Evolutionary conservation across 177 flowering plant species (phyloP), one percentile per base, ranked within the genome.

Genomic region (Tripterygium wilfordii): DNA sequence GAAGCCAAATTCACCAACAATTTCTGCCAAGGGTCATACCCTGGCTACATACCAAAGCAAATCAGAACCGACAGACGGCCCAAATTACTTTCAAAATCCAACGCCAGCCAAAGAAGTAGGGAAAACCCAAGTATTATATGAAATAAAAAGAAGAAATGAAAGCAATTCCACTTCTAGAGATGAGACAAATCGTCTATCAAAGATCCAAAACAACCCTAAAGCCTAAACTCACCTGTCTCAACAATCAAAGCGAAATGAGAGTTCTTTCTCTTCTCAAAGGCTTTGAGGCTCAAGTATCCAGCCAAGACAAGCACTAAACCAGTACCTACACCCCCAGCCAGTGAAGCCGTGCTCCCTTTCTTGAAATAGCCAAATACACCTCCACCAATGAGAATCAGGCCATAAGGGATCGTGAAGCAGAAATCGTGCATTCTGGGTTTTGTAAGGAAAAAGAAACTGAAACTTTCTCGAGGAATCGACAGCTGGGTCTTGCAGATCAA

Each of bases 401-500:
- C 96, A 41, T 88, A 91, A 9, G 98, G 98, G 66, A 91, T 80
- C 49, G 95, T 88, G 67, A 91, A 80, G 78, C 98, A 91, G 65
- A 91, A 91, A 75, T 91, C 98, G 57, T 83, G 96, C 98, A 91
- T 91, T 58, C 76, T 80, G 36, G 36, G 1, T 33, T 55, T 43
- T 48, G 30, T 17, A 18, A 29, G 50, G 39, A 55, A 52, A 60
- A 23, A 32, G 20, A 8, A 7, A 3, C 2, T 17, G n/a, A n/a
- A n/a, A n/a, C n/a, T n/a, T n/a, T n/a, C n/a, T 37, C 32, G 8
- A 8, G 13, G 28, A 28, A 2, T 5, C 32, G 3, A 20, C 48
- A 15, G 38, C 8, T 46, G 26, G 25, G n/a, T 45, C 44, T 20
- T n/a, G 10, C 30, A 28, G 54, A 59, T 46, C 36, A 39, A 32